A percentile compares a stretch with the other conserved stretches of the same genome.
phyloP scores from a whole-genome alignment of 2,329 filamentous ascomycete species.

The Cordyceps cateniannulata region DNA sequence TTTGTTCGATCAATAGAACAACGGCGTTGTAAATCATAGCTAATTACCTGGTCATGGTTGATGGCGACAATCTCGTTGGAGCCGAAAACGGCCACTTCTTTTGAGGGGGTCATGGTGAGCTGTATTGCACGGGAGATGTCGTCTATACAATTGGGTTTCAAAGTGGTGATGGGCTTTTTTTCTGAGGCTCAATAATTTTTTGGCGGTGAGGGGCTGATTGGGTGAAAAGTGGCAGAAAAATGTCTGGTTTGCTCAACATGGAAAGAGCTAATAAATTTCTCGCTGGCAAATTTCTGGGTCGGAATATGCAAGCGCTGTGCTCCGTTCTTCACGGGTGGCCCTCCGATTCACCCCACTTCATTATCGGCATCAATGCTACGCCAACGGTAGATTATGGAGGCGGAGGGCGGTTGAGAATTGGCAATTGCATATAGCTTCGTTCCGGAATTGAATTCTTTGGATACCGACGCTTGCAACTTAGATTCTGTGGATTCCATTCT shows the following conservation, averaged over 20 bases:
- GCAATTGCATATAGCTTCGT: background rate
- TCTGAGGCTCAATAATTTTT: conserved; percentile 16
- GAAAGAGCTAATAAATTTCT: background rate
- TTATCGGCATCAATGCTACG: background rate
- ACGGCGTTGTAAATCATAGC: accelerated
- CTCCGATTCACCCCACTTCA: conserved; percentile 17
- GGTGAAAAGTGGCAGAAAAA: conserved; percentile 9
- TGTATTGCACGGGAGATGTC: conserved; percentile 16
- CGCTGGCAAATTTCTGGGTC: conserved; percentile 12
- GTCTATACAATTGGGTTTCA: background rate
- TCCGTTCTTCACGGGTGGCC: conserved; percentile 19
- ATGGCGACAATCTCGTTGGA: conserved; percentile 28
- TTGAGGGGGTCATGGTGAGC: conserved; percentile 35
- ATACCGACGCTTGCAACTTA: too few relatives aligned
- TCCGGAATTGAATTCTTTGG: background rate
- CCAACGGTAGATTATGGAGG: background rate
- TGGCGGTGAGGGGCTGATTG: conserved; percentile 23
- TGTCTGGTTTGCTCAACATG: background rate
- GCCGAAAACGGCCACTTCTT: conserved; percentile 29
- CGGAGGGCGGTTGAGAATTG: background rate
- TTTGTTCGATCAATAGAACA: background rate
- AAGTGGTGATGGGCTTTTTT: conserved; percentile 1
- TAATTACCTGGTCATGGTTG: conserved; percentile 34
- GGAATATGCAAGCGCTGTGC: conserved; percentile 30
- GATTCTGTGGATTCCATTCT: background rate